phyloP scores from a whole-genome alignment of 192 early-diverging fungal species.

The Podila minutissima region DNA sequence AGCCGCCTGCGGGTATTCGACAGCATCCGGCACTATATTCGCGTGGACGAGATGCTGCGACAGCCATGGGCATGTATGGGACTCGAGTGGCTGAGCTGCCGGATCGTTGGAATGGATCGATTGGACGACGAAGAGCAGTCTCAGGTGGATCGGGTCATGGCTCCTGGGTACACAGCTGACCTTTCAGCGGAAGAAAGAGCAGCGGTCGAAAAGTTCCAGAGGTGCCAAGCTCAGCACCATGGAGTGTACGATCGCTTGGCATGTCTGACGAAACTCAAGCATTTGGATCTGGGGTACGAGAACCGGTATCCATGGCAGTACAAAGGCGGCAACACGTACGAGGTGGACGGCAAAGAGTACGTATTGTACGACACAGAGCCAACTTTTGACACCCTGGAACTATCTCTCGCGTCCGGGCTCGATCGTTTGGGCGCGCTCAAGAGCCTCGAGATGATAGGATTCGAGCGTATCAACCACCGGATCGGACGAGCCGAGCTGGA shows the following conservation, averaged over 20 bases:
- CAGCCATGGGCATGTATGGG: neutral
- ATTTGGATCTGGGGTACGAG: neutral
- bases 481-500: conserved; percentile 1
- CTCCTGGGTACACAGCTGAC: too few species aligned
- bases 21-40: neutral
- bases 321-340: too few species aligned
- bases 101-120: neutral
- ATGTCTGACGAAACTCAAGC: neutral
- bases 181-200: too few species aligned
- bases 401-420: neutral
- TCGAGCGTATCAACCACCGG: conserved; percentile 3
- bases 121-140: neutral
- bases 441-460: conserved; percentile 11
- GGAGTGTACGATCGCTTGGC: neutral
- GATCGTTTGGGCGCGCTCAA: neutral
- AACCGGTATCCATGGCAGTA: neutral
- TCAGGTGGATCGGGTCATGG: too few species aligned
- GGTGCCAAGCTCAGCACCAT: too few species aligned
- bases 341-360: neutral
- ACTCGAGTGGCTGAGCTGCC: neutral
- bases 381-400: neutral
- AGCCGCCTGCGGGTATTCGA: neutral
- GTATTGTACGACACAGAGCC: neutral
- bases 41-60: neutral
- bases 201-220: too few species aligned